Evolutionary conservation across 108 stramenopile genomes (phyloP).

Genomic region (Stephanodiscus minutulus): DNA sequence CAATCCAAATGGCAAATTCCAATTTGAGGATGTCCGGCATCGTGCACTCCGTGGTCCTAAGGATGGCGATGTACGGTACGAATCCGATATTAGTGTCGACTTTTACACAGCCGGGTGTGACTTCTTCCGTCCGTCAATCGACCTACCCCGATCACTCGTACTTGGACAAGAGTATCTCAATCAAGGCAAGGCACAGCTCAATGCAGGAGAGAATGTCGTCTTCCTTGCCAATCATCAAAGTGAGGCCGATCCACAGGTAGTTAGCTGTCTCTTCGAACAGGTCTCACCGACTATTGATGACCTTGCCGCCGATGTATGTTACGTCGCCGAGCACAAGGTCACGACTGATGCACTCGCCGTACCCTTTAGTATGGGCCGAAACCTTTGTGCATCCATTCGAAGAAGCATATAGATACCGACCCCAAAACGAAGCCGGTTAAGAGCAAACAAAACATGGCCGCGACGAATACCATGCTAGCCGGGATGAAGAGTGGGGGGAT

Average conservation of each 20-base stretch:
- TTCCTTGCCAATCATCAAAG: constrained; percentile 96
- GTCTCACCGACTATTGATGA: constrained; percentile 56
- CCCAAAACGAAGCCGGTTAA: constrained; percentile 89
- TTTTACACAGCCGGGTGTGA: constrained; percentile 87
- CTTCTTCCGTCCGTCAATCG: constrained; percentile 91
- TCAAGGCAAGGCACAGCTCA: constrained; percentile 70
- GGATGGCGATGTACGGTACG: constrained; percentile 65
- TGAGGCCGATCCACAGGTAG: constrained; percentile 96
- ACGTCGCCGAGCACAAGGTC: constrained; percentile 96
- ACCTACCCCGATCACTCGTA: constrained; percentile 65
- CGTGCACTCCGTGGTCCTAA: constrained; percentile 66
- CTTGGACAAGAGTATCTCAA: constrained; percentile 78
- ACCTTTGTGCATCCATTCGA: constrained; percentile 96
- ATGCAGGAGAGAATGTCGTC: constrained; percentile 89
- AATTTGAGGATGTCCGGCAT: constrained; percentile 69
- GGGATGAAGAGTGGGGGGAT: constrained; percentile 83
- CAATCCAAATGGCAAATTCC: constrained; percentile 41
- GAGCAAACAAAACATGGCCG: constrained; percentile 83
- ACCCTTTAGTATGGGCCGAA: constrained; percentile 95
- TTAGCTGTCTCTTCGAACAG: constrained; percentile 69
- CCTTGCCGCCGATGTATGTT: constrained; percentile 72
- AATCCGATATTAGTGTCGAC: constrained; percentile 50
- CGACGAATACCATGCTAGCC: constrained; percentile 85
- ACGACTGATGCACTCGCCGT: constrained; percentile 93
- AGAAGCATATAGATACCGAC: constrained; percentile 96